Percentiles rank a stretch among this genome's conserved stretches.
Evolutionary conservation across 73 alveolate species (phyloP).

Genomic region (Symbiodinium natans): DNA sequence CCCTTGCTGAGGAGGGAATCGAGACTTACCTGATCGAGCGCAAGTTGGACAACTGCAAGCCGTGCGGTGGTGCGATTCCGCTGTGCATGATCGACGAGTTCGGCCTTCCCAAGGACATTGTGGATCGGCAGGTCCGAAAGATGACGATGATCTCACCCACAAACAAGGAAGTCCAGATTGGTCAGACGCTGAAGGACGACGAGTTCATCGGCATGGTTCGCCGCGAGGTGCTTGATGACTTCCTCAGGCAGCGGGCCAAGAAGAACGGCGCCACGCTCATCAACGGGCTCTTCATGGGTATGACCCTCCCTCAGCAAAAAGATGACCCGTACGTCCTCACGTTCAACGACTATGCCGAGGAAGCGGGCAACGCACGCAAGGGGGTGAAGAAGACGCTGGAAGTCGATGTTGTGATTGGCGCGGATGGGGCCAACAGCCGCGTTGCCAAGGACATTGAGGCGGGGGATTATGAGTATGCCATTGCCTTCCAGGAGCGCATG

Average conservation of each 20-base stretch:
- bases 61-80: slow-evolving; percentile 93
- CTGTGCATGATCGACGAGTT: slow-evolving; percentile 94
- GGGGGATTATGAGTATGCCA: too few species aligned
- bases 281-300: slow-evolving; percentile 92
- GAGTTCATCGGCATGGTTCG: slow-evolving; percentile 78
- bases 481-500: slow-evolving; percentile 95
- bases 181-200: slow-evolving; percentile 85
- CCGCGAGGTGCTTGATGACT: slow-evolving; percentile 94
- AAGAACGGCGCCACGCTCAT: slow-evolving; percentile 56
- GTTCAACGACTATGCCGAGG: slow-evolving; percentile 66
- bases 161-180: slow-evolving; percentile 83
- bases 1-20: slow-evolving; percentile 69
- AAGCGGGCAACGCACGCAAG: slow-evolving; percentile 90
- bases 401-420: slow-evolving; percentile 94
- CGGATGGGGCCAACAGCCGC: slow-evolving; percentile 95
- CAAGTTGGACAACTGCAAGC: slow-evolving; percentile 94
- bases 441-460: slow-evolving; percentile 95
- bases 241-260: slow-evolving; percentile 90
- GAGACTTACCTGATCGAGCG: slow-evolving; percentile 87
- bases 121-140: slow-evolving; percentile 82
- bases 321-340: slow-evolving; percentile 79
- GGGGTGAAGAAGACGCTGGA: slow-evolving; percentile 93
- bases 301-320: slow-evolving; percentile 55
- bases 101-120: slow-evolving; percentile 82
- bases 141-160: slow-evolving; percentile 94